Percentiles rank a stretch among this genome's conserved stretches.
Evolutionary conservation across 306 rosid genomes (phyloP).

Genomic region (Oxytropis ochrocephala): DNA sequence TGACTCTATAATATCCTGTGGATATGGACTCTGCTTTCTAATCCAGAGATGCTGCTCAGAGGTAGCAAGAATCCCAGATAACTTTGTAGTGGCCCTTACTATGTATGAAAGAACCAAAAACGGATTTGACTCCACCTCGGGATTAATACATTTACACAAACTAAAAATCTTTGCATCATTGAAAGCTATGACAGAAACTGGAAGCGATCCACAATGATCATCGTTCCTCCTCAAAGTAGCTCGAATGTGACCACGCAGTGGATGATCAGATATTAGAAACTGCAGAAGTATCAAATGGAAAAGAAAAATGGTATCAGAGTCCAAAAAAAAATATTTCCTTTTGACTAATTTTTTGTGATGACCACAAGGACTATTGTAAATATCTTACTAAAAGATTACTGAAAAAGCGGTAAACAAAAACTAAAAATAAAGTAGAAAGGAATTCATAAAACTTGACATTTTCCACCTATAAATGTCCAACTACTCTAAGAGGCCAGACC

Average conservation of each 20-base stretch:
- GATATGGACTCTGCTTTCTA: conserved; percentile 54
- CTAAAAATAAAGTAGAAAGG: neutral
- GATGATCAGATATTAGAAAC: conserved; percentile 69
- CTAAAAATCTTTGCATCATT: conserved; percentile 50
- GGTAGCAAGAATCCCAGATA: conserved; percentile 38
- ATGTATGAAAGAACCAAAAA: conserved; percentile 45
- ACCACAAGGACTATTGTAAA: neutral
- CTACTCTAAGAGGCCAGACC: neutral
- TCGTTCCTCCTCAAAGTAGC: conserved; percentile 65
- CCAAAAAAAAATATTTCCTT: neutral
- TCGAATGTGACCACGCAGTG: conserved; percentile 81
- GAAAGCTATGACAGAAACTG: conserved; percentile 57
- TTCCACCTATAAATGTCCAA: neutral
- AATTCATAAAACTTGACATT: neutral
- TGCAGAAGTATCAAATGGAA: conserved; percentile 35
- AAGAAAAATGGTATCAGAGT: conserved; percentile 9
- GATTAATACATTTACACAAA: conserved; percentile 61
- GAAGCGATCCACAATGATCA: conserved; percentile 50
- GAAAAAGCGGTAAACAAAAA: neutral
- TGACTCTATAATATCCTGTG: conserved; percentile 47
- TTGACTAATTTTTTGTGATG: conserved; percentile 2
- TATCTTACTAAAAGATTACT: neutral
- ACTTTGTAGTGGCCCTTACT: conserved; percentile 47
- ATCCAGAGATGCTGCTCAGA: conserved; percentile 58
- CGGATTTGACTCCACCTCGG: conserved; percentile 73